Base-by-base conservation (phyloP, 768 basidiomycete species). In the Leucocoprinus leucothites region DNA sequence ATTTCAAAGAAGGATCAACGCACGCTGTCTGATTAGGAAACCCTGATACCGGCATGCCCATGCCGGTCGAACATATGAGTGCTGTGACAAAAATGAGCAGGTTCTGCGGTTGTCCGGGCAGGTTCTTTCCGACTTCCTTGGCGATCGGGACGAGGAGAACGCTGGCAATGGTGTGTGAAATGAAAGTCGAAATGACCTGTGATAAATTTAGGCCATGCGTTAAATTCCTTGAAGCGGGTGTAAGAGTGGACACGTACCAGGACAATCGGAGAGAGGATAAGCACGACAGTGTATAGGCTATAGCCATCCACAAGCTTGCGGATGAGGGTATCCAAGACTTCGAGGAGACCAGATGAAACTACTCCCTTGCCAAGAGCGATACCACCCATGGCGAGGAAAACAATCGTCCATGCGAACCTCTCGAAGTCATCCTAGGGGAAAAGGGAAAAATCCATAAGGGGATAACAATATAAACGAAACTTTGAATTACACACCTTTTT, bases 31-130 rank as follows among this genome's bases (percentile, higher is more conserved):
- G 93, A 69, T 98, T 97, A 0, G 96, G 96, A 77, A 98, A 99
- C n/a, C 97, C 97, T 58, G 92, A 94, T 36, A 98, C 94, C 2
- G 96, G 95, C 82, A 98, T 91, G 9, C 93, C 96, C 97, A 99
- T 99, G 1, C 96, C 97, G 4, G 92, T 77, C 2, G 93, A 95
- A 67, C 96, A 98, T 48, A 97, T 88, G 57, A 98, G 75, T 13
- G 83, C 94, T 31, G 94, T 97, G 61, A 94, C 81, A 73, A 99
- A 96, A 63, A 98, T 90, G 60, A 99, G 82, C 8, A 98, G 72
- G 61, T 93, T 87, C 42, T 81, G 75, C 59, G 88, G 89, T 43
- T 85, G 73, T 6, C 75, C 78, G 0, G 83, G 84, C 44, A 98
- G 75, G 46, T 82, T 89, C n/a, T 76, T 72, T 7, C 94, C 97